Percentiles rank a stretch among this genome's conserved stretches.
Conservation (phyloP, 1,284 basidiomycete species). For the Coriolopsis trogii region DNA sequence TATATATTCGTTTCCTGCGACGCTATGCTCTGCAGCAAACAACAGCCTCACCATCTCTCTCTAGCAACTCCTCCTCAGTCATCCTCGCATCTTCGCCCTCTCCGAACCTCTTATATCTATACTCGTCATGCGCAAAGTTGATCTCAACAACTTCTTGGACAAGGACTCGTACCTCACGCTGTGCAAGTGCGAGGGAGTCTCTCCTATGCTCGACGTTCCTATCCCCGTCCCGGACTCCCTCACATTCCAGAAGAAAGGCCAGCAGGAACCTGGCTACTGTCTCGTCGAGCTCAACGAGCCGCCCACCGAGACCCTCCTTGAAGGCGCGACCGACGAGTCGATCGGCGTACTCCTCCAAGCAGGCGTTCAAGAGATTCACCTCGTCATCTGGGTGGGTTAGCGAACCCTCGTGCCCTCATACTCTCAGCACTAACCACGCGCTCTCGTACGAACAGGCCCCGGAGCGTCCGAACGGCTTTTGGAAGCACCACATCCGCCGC, state of each 20-base stretch:
- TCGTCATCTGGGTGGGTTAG: neutral
- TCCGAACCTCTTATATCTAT: too few relatives aligned
- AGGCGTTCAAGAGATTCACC: neutral
- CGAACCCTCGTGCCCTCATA: neutral
- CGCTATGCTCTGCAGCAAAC: too few relatives aligned
- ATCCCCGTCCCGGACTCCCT: too few relatives aligned
- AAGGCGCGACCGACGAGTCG: neutral
- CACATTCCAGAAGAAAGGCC: neutral
- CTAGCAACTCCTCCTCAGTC: too few relatives aligned
- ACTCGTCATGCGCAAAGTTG: too few relatives aligned
- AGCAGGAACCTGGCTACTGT: neutral
- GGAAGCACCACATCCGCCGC: neutral
- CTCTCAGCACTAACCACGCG: neutral
- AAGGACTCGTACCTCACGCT: neutral
- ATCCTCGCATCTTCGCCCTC: too few relatives aligned
- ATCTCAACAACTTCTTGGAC: too few relatives aligned
- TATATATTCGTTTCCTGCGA: too few relatives aligned
- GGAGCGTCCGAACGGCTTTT: neutral
- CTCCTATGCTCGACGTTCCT: too few relatives aligned
- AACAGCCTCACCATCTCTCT: too few relatives aligned
- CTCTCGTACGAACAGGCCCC: neutral
- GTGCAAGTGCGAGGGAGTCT: neutral
- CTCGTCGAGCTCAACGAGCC: neutral
- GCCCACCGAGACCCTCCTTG: neutral
- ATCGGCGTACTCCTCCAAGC: neutral